Evolutionary conservation across 192 early-diverging fungal species (phyloP).

Genomic region (Kappamyces sp.): DNA sequence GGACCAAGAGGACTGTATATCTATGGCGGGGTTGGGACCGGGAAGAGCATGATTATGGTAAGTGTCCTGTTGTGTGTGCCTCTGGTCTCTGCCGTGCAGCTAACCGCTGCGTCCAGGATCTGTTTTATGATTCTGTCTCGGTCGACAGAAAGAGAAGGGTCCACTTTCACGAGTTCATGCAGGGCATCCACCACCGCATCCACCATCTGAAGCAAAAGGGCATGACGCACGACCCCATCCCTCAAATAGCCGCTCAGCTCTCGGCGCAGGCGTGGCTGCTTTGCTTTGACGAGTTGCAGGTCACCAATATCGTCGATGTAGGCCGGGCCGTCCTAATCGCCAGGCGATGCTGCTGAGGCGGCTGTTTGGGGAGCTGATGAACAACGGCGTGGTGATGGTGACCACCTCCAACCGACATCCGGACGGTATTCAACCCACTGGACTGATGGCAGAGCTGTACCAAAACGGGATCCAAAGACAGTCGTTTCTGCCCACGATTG

Average conservation of each 20-base stretch:
- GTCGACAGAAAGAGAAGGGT: constrained; percentile 74
- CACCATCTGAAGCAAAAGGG: constrained; percentile 30
- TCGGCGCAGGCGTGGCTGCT: constrained; percentile 76
- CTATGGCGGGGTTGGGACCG: constrained; percentile 57
- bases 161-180: constrained; percentile 98
- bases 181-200: constrained; percentile 75
- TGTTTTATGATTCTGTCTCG: constrained; percentile 79
- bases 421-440: constrained; percentile 35
- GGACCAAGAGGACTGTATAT: constrained; percentile 39
- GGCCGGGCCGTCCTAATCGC: constrained; percentile 81
- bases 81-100: background rate
- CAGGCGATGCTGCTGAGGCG: constrained; percentile 23
- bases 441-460: constrained; percentile 57
- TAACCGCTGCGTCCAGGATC: constrained; percentile 32
- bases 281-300: constrained; percentile 96
- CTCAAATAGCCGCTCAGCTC: constrained; percentile 72
- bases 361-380: constrained; percentile 76
- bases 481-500: constrained; percentile 90
- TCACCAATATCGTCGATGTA: constrained; percentile 90
- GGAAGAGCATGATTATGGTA: constrained; percentile 92
- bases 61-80: background rate
- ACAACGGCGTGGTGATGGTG: constrained; percentile 78
- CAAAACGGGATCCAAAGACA: constrained; percentile 92
- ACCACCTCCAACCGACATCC: constrained; percentile 93
- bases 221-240: constrained; percentile 54